A percentile compares a stretch with the other conserved stretches of the same genome.
Conservation (phyloP, 441 rosid genomes). For the Erysimum pusillum region DNA sequence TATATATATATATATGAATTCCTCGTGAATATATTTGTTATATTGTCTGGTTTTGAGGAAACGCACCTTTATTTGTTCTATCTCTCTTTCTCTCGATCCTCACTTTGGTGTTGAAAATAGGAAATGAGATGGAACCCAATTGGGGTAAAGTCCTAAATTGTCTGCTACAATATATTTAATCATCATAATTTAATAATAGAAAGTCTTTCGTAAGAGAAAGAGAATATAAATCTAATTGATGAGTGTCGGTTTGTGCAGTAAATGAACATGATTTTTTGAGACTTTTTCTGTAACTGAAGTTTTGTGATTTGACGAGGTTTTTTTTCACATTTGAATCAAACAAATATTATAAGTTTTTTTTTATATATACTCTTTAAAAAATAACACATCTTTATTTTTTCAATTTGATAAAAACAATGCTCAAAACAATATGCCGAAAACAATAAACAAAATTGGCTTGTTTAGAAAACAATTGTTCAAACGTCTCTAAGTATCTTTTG, state of each 20-base stretch:
- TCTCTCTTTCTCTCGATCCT: constrained; percentile 32
- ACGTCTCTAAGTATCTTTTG: too few relatives aligned
- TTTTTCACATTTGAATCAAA: constrained; percentile 9
- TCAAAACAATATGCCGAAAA: not conserved
- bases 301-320: constrained; percentile 35
- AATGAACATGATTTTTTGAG: constrained; percentile 18
- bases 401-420: not conserved
- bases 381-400: not conserved
- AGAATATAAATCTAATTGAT: constrained; percentile 29
- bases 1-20: not conserved
- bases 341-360: not conserved
- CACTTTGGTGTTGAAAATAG: constrained; percentile 39
- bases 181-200: constrained; percentile 2
- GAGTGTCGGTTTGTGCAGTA: constrained; percentile 41
- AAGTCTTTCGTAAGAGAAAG: constrained; percentile 30
- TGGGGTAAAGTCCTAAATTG: constrained; percentile 47
- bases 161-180: constrained; percentile 38
- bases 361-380: not conserved
- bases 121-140: constrained; percentile 47
- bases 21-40: constrained; percentile 19
- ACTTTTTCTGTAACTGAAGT: constrained; percentile 36
- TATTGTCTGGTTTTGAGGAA: constrained; percentile 19
- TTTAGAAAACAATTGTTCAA: not conserved
- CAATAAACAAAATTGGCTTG: not conserved
- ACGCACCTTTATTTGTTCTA: not conserved